phyloP scores from a whole-genome alignment of 495 filamentous ascomycete genomes.

The Halenospora varia region DNA sequence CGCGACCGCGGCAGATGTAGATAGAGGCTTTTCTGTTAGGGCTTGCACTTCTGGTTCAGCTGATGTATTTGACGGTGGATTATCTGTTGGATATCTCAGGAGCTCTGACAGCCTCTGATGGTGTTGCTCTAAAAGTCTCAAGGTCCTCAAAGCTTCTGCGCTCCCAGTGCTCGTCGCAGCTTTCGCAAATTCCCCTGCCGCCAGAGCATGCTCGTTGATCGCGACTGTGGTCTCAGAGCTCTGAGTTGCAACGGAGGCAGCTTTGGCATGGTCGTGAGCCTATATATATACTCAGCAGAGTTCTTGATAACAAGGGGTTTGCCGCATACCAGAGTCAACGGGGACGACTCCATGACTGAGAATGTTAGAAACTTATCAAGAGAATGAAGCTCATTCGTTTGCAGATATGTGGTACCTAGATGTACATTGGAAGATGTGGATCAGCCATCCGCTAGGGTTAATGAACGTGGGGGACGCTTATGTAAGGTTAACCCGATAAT shows the following conservation, averaged over 20 bases:
- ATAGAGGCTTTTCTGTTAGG: slow-evolving; percentile 24
- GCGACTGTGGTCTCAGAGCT: slow-evolving; percentile 73
- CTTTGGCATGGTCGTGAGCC: slow-evolving; percentile 84
- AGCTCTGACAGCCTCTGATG: slow-evolving; percentile 76
- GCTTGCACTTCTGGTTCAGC: slow-evolving; percentile 23
- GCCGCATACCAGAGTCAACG: slow-evolving; percentile 54
- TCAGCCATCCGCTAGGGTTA: not conserved
- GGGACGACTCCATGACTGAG: slow-evolving; percentile 53
- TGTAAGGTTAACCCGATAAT: too few relatives aligned
- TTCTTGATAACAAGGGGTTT: too few relatives aligned
- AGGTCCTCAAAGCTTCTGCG: slow-evolving; percentile 76
- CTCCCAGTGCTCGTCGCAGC: slow-evolving; percentile 72
- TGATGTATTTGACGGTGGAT: slow-evolving; percentile 37
- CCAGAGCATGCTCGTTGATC: slow-evolving; percentile 81
- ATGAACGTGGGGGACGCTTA: not conserved
- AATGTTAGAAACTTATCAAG: not conserved
- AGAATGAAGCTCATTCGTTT: not conserved
- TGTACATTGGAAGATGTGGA: not conserved
- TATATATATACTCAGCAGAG: too few relatives aligned
- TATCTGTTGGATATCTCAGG: slow-evolving; percentile 64
- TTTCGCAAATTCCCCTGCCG: slow-evolving; percentile 84
- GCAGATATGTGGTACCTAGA: not conserved
- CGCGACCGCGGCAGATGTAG: slow-evolving; percentile 25
- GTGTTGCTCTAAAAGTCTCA: slow-evolving; percentile 81
- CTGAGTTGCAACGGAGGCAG: slow-evolving; percentile 69